Evolutionary conservation across 495 filamentous ascomycete species (phyloP).

Genomic region (Tuber calosporum): DNA sequence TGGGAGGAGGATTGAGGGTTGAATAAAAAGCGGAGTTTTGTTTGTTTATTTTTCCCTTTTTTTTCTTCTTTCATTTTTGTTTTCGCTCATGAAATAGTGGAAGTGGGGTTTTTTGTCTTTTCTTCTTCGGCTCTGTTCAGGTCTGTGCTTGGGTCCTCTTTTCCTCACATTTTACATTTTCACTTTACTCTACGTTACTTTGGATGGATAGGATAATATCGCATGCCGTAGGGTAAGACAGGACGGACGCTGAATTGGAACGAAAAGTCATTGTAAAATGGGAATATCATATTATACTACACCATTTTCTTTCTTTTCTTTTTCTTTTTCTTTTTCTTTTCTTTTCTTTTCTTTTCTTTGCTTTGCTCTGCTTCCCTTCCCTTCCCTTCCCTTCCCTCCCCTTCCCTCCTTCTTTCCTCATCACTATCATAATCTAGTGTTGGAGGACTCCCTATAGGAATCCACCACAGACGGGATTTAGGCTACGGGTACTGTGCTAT

Average conservation of each 20-base stretch:
- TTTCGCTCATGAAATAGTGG: background rate
- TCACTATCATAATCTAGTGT: background rate
- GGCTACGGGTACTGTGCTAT: too few relatives aligned
- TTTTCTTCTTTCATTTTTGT: conserved; percentile 6
- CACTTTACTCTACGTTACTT: background rate
- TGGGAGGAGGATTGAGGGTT: conserved; percentile 21
- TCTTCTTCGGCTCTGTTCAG: background rate
- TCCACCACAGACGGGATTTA: too few relatives aligned
- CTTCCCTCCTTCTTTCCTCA: background rate
- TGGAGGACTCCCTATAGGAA: background rate
- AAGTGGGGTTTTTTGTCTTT: background rate
- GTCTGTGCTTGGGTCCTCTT: background rate
- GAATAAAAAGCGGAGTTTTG: background rate
- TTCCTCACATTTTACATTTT: background rate
- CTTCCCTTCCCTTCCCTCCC: too few relatives aligned
- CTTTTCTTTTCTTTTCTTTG: too few relatives aligned
- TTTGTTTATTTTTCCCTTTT: conserved; percentile 20
- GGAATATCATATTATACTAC: background rate
- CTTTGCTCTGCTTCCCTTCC: too few relatives aligned
- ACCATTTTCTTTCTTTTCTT: background rate
- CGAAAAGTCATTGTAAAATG: background rate
- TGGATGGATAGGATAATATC: background rate
- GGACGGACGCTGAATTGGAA: background rate
- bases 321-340: background rate
- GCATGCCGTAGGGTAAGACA: background rate